Conservation (phyloP, 495 filamentous ascomycete species). For the Aspergillus diversus region DNA sequence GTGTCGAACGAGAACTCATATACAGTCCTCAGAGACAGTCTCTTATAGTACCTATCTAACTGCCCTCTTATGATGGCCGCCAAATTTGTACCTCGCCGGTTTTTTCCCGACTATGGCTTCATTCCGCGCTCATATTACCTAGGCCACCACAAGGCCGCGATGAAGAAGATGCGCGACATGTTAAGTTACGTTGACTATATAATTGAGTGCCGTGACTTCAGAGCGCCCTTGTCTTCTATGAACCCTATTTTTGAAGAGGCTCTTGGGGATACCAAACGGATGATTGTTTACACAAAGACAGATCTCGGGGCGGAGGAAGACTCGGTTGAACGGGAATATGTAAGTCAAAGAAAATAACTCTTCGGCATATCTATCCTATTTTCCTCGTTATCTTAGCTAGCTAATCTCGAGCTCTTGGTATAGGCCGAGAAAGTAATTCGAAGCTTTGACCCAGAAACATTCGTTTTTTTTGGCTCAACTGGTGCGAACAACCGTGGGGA, state of each 20-base stretch:
- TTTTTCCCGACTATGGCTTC: conserved; percentile 68
- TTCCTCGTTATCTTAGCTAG: not conserved
- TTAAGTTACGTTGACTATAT: conserved; percentile 83
- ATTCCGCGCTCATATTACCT: conserved; percentile 93
- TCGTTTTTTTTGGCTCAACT: conserved; percentile 62
- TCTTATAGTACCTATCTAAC: not conserved
- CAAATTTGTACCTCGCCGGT: conserved; percentile 71
- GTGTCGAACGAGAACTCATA: not conserved
- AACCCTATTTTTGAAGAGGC: conserved; percentile 89
- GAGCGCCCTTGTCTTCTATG: conserved; percentile 81
- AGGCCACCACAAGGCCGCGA: conserved; percentile 88
- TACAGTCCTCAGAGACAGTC: not conserved
- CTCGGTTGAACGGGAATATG: conserved; percentile 32
- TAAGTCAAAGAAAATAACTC: conserved; percentile 27
- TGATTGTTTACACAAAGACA: conserved; percentile 90
- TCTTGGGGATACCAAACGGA: conserved; percentile 66
- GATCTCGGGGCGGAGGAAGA: conserved; percentile 64
- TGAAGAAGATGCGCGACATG: conserved; percentile 81
- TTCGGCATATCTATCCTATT: not conserved
- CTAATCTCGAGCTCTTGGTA: not conserved
- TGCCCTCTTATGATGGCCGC: conserved; percentile 28
- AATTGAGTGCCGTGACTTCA: conserved; percentile 93
- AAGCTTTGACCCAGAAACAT: conserved; percentile 58
- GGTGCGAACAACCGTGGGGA: conserved; percentile 53
- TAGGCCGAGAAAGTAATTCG: conserved; percentile 54